Conservation (phyloP, 139 green algal genomes). For the Klebsormidium nitens region DNA sequence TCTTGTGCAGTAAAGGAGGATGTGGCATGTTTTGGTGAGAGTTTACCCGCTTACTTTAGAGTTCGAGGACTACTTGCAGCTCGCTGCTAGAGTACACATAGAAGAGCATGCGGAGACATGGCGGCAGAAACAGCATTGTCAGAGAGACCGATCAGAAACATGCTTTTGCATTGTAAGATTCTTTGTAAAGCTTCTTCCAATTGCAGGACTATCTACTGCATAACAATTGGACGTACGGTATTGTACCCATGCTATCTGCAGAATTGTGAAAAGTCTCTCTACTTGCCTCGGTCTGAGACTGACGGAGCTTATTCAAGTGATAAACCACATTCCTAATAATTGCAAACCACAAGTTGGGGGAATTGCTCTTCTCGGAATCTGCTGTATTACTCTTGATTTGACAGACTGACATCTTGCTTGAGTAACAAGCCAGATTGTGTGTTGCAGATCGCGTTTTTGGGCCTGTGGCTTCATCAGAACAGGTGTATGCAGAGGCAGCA, state of each 20-base stretch:
- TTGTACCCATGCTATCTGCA: too few relatives aligned
- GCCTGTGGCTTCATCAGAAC: conserved; percentile 11
- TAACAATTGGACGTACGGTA: too few relatives aligned
- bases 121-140: background rate
- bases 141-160: too few relatives aligned
- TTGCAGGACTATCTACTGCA: too few relatives aligned
- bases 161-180: too few relatives aligned
- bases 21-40: background rate
- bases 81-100: background rate
- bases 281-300: conserved; percentile 4
- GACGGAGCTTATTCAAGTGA: too few relatives aligned
- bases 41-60: background rate
- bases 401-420: conserved; percentile 4
- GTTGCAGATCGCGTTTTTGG: conserved; percentile 40
- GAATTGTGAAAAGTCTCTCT: background rate
- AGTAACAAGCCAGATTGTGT: background rate
- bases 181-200: too few relatives aligned
- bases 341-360: background rate
- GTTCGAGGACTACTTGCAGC: background rate
- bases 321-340: too few relatives aligned
- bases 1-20: background rate
- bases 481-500: conserved; percentile 32
- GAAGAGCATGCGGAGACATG: background rate
- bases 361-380: too few relatives aligned
- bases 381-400: background rate